Evolutionary conservation across 495 filamentous ascomycete species (phyloP), one percentile per base, ranked within the genome.

Genomic region (Tetracladium setigerum): DNA sequence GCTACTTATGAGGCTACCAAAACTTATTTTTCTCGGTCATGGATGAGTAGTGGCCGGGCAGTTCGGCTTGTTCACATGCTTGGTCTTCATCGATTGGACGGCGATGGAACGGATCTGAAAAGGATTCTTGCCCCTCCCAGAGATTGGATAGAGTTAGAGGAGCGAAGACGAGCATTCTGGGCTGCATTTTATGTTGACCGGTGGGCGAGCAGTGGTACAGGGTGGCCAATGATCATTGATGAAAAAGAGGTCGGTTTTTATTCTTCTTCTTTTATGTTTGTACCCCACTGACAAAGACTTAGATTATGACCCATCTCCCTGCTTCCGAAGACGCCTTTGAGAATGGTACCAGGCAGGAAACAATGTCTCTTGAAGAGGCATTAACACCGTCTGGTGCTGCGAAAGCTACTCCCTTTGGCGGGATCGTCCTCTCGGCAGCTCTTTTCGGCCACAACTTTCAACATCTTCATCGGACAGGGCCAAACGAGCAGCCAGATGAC

Each of bases 11-110:
- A 96, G 61, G 95, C 95, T 60, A 90, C 87, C 64, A 82, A 84
- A 73, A 95, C 95, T 83, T 91, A 86, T 62, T 96, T 96, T 54
- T 91, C 90, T 2, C 71, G 91, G 31, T 90, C 91, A 6, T 96
- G 90, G 90, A 73, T 95, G 62, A 95, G 84, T 45, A 78, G 83
- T 6, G 91, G 89, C 12, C 75, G 84, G 43, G 82, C 81, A 5
- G 74, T 79, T 8, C 71, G 90, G 47, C 62, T 95, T 44, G 71
- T 75, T 30, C 77, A 91, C 51, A 95, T 95, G 91, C 85, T 95
- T 70, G 86, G 89, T 4, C 71, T 96, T 38, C 86, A 96, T 64
- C 81, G 90, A 18, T 54, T 95, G 37, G 90, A 96, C 61, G 88
- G 88, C 10, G 58, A 64, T 14, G 86, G 83, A 0, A 27, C 22